Percentiles rank a stretch among this genome's conserved stretches.
These are phyloP conservation scores for Russula foetens DNA, from an alignment of 768 basidiomycete species.

Conservation along the genomic window DNA sequence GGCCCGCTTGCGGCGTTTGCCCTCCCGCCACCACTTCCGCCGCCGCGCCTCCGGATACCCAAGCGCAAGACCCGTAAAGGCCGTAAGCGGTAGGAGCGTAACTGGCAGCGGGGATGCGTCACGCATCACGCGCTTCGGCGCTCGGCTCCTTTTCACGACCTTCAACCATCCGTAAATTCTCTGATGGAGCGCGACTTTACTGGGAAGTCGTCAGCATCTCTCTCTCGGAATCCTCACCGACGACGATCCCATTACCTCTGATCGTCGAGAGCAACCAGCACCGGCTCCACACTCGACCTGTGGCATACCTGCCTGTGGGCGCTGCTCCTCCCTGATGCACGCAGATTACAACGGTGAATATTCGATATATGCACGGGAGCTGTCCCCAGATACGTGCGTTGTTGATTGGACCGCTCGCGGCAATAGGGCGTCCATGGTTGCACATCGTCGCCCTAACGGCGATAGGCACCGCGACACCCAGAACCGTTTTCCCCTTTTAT, in stretches of 20 bases:
- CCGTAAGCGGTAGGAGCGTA: neutral
- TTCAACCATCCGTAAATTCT: neutral
- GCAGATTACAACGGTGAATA: neutral
- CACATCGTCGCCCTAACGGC: neutral
- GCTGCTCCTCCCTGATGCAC: neutral
- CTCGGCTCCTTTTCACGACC: neutral
- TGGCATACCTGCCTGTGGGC: neutral
- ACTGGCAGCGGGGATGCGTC: too few species aligned
- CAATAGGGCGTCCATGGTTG: neutral
- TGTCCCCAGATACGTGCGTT: neutral
- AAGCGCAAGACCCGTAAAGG: neutral
- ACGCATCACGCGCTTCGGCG: neutral
- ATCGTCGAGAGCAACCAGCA: neutral
- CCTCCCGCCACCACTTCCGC: neutral
- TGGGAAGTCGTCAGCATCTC: neutral
- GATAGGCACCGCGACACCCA: neutral
- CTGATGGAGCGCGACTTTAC: neutral
- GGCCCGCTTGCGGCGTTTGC: slow-evolving; percentile 14
- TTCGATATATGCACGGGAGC: neutral
- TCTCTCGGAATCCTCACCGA: neutral
- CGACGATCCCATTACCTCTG: neutral
- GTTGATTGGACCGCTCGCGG: neutral
- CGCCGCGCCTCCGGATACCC: neutral
- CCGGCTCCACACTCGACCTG: neutral
- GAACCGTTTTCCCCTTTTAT: neutral